Conservation (phyloP, 2,329 filamentous ascomycete species). For the Bipolaris oryzae region DNA sequence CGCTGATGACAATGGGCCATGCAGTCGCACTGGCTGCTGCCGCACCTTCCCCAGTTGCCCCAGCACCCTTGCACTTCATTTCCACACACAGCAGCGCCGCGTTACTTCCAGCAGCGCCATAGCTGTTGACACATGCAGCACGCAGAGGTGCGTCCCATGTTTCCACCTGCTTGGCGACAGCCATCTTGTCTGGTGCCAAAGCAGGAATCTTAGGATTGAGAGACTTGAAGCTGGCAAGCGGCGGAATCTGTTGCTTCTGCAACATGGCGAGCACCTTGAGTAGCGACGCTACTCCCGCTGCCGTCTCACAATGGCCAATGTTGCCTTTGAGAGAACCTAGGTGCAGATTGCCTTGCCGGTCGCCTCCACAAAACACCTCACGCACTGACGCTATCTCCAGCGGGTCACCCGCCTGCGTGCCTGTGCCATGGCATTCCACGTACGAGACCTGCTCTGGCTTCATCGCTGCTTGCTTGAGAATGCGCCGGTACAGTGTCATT, state of each 20-base stretch:
- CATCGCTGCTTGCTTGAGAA: constrained; percentile 17
- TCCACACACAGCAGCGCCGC: constrained; percentile 19
- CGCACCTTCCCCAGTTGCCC: neutral
- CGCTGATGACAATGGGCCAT: constrained; percentile 4
- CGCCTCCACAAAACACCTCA: constrained; percentile 13
- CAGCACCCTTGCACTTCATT: neutral
- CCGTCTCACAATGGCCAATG: constrained; percentile 45
- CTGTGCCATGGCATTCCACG: constrained; percentile 28
- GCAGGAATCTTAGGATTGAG: constrained; percentile 27
- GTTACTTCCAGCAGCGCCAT: constrained; percentile 42
- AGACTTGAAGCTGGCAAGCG: constrained; percentile 21
- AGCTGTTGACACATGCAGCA: constrained; percentile 47
- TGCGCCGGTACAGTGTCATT: constrained; percentile 15
- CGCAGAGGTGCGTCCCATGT: constrained; percentile 17
- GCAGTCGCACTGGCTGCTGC: neutral
- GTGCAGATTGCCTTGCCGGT: constrained; percentile 10
- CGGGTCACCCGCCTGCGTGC: constrained; percentile 25
- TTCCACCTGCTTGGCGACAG: constrained; percentile 5
- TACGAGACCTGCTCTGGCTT: constrained; percentile 14
- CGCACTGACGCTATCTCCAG: constrained; percentile 17
- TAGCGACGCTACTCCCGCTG: constrained; percentile 41
- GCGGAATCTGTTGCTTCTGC: constrained; percentile 18
- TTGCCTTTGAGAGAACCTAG: constrained; percentile 44
- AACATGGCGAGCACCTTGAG: constrained; percentile 30
- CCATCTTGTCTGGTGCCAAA: constrained; percentile 15